Base-by-base conservation (phyloP, 306 rosid species). In the Inga oerstediana region DNA sequence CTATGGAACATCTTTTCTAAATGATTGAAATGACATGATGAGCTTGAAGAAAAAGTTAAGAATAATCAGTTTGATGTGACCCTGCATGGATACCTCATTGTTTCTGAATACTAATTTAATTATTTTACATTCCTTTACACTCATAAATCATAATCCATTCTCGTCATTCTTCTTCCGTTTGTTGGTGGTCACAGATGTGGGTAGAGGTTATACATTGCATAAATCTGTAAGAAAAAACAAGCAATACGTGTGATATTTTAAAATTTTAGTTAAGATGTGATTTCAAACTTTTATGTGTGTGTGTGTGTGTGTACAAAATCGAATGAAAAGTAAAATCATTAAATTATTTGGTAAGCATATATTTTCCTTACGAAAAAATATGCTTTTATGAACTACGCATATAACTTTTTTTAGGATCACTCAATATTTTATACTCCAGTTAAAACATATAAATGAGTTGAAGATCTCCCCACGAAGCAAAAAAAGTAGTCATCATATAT, bases 21-120 rank as follows among this genome's bases (percentile, higher is more conserved):
- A 41, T 70, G 75, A 70, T 70, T 72, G 76, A 19, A 49, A 27
- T 32, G 45, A 49, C 8, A 51, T 51, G 16, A 74, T 74, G 64
- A 30, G 2, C 10, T 16, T 49, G 8, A 2, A 58, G 44, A 73
- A 73, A 51, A 56, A 16, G 44, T 4, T 30, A 24, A 32, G 1
- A 17, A 12, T 9, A 34, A 22, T 73, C 41, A 27, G 3, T 4
- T 27, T 30, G 61, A 72, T 24, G 77, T 72, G 77, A 72, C 77
- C 27, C 7, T 72, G 77, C 61, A 24, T 72, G 77, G 77, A 46
- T 72, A 2, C 39, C 76, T 24, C 32, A 22, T 70, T 71, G 6
- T 0, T 17, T 46, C 15, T 69, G 2, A 12, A n/a, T 24, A 45
- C 9, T 22, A 43, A 24, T 71, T 69, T 6, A 70, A 70, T 37